Conservation (phyloP, 805 yeast genomes). For the Suhomyces kilbournensis region DNA sequence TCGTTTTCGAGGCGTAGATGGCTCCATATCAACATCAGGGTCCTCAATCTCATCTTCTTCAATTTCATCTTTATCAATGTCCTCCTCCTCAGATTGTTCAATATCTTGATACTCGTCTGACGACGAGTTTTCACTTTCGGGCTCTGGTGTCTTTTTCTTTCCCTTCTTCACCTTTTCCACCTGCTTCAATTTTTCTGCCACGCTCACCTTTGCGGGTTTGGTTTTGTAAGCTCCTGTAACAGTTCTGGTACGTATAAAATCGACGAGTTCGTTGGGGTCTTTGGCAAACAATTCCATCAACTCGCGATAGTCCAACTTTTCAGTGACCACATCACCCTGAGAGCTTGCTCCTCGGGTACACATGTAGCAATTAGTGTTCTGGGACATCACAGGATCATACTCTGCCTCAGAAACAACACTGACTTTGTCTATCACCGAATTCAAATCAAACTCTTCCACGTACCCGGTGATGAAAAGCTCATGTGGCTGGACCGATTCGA, state of each 20-base stretch:
- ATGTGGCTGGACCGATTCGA: slow-evolving; percentile 22
- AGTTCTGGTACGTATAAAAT: slow-evolving; percentile 25
- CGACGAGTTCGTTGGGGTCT: slow-evolving; percentile 30
- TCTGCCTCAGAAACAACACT: slow-evolving; percentile 40
- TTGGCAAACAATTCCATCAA: slow-evolving; percentile 19
- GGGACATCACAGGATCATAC: slow-evolving; percentile 24
- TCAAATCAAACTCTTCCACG: slow-evolving; percentile 40
- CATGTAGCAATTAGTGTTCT: slow-evolving; percentile 33
- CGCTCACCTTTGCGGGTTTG: slow-evolving; percentile 4
- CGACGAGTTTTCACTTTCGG: neutral
- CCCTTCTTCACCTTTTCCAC: neutral
- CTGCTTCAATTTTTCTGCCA: slow-evolving; percentile 1
- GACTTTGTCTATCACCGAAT: slow-evolving; percentile 44
- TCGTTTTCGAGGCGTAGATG: slow-evolving; percentile 8
- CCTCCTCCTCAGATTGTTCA: neutral
- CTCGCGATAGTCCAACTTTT: slow-evolving; percentile 38
- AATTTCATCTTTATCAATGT: slow-evolving; percentile 15
- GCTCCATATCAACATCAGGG: neutral
- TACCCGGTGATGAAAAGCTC: slow-evolving; percentile 59
- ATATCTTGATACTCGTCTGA: neutral
- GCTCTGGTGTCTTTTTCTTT: neutral
- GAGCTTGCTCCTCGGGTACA: slow-evolving; percentile 45
- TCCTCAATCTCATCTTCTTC: slow-evolving; percentile 16
- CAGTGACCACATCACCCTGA: slow-evolving; percentile 30
- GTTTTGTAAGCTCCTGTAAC: slow-evolving; percentile 22